Evolutionary conservation across 345 rosid species (phyloP), one percentile per base, ranked within the genome.

Genomic region (Eucalyptus pauciflora): DNA sequence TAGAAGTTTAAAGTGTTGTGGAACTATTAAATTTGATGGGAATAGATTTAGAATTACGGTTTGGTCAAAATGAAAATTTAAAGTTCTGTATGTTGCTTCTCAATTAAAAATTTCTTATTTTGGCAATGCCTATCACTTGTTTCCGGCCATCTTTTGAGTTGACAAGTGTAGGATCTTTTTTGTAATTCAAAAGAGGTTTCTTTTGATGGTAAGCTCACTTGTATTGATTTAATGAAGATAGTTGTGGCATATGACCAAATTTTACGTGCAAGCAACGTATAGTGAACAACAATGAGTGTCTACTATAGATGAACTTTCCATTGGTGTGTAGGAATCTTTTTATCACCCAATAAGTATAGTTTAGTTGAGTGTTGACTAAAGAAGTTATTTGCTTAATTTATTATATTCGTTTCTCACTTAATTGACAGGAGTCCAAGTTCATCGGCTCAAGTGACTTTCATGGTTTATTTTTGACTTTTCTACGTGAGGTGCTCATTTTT

Each of bases 231-330:
- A 31, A n/a, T 7, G 76, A 15, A 64, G 18, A 64, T 16, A 64
- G 33, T n/a, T n/a, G 18, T 4, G 5, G 37, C 20, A 14, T 45
- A 45, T 10, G 76, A n/a, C 18, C 18, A 64, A 64, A 7, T 14
- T 14, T 64, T 64, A 4, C 5, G 1, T 7, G 37, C 16, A 1
- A 29, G 37, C 3, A 14, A 29, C 2, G 0, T 15, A 7, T 64
- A 64, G 37, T 16, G 5, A 29, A 64, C 20, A n/a, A 14, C 20
- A 64, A 64, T 29, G 18, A 64, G 76, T 64, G 20, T 64, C 76
- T n/a, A 64, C 37, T 4, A n/a, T 64, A 14, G 9, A 14, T 7
- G 10, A 62, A 64, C 37, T 64, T 64, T 64, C 10, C 37, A 4
- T 64, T 29, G 33, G 76, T 14, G 3, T 15, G 17, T 14, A n/a